Evolutionary conservation across 208 protist genomes (phyloP).

Genomic region (Borovskyia barvae): DNA sequence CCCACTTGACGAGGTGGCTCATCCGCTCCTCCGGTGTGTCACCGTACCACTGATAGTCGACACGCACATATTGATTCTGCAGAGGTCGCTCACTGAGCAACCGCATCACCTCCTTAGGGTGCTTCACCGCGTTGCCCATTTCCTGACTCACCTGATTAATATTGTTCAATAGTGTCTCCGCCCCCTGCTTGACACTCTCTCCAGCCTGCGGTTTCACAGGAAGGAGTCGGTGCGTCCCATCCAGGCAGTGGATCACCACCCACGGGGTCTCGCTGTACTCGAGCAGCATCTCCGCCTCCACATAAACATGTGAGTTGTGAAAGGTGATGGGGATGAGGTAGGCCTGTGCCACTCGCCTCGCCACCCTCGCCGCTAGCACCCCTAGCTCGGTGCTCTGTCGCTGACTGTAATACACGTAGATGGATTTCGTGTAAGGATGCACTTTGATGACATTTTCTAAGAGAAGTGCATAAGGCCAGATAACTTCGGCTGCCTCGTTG

Average conservation of each 20-base stretch:
- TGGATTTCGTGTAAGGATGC: slow-evolving; percentile 91
- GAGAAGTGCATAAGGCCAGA: slow-evolving; percentile 88
- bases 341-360: slow-evolving; percentile 67
- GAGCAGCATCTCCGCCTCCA: slow-evolving; percentile 90
- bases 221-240: slow-evolving; percentile 55
- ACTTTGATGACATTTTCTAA: slow-evolving; percentile 84
- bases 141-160: slow-evolving; percentile 58
- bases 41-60: slow-evolving; percentile 92
- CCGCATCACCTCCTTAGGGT: slow-evolving; percentile 69
- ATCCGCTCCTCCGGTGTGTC: slow-evolving; percentile 87
- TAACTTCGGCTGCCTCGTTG: slow-evolving; percentile 87
- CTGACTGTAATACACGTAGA: slow-evolving; percentile 90
- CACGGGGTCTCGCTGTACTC: slow-evolving; percentile 91
- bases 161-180: slow-evolving; percentile 41
- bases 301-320: slow-evolving; percentile 91
- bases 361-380: slow-evolving; percentile 36
- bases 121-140: slow-evolving; percentile 55
- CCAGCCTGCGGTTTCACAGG: slow-evolving; percentile 39
- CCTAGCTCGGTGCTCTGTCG: slow-evolving; percentile 55
- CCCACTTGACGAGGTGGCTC: slow-evolving; percentile 84
- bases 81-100: slow-evolving; percentile 76
- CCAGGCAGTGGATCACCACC: slow-evolving; percentile 84
- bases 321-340: slow-evolving; percentile 90
- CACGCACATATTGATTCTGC: slow-evolving; percentile 87
- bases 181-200: slow-evolving; percentile 27